Evolutionary conservation across 2,329 filamentous ascomycete species (phyloP), one percentile per base, ranked within the genome.

Genomic region (Colletotrichum scovillei): DNA sequence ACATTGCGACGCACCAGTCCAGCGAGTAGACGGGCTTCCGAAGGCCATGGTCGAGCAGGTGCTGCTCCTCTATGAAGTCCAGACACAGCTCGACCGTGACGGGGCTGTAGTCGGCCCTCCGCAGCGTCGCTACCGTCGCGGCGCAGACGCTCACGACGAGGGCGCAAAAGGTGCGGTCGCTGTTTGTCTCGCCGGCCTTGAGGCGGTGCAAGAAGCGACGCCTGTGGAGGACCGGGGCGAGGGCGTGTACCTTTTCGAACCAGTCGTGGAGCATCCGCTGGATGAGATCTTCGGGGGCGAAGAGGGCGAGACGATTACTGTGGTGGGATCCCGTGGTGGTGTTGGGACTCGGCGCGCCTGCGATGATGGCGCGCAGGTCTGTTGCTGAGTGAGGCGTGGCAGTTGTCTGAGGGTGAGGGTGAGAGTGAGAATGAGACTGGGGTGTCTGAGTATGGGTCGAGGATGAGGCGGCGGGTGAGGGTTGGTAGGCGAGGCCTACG

Each of bases 1-100:
- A 84, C 76, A 81, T 79, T 26, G 81, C 78, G 22, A 82, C 78
- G 72, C 81, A 82, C 75, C 81, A 82, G 58, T 84, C 81, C 0
- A 83, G 67, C 2, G 78, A 78, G 58, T 81, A 82, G 0, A 68
- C 57, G 0, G 76, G 70, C 30, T 57, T 63, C 28, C 70, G 30
- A 14, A 74, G 35, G 11, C 69, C 67, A 11, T 72, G 74, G 7
- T 75, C 59, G 0, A 81, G 72, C 11, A 82, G 70, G 2, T 76
- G 67, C 26, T 81, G 73, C 4, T 77, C 66, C 49, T 81, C 78
- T 12, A 83, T 76, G 14, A 82, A 79, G 14, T 77, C 74, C 1
- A 79, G 58, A 35, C 81, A 82, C 8, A 75, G 71, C 12, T 78
- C 72, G 12, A 80, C 76, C 0, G 80, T 82, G 16, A 82, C 69